Base-by-base conservation (phyloP, 441 rosid genomes). In the Gossypium laxum region DNA sequence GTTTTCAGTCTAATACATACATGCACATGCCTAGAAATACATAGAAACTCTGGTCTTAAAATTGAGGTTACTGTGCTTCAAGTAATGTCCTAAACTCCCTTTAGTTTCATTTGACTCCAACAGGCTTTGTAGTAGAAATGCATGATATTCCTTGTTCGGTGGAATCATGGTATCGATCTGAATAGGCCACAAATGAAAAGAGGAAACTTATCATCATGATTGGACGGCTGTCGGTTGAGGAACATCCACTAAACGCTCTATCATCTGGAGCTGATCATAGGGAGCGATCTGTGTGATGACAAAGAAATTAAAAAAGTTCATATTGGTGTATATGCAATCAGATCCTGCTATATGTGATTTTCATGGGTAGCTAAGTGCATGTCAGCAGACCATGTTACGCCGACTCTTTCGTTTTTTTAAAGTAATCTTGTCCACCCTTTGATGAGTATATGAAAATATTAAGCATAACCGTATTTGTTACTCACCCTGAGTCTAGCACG, bases 261-360 rank as follows among this genome's bases (percentile, higher is more conserved):
- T 86, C 59, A 78, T 77, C 77, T 87, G 87, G 74, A 91, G 76
- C 80, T 91, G 97, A 69, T 89, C 96, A 71, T 89, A 91, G 11
- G 97, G 94, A 71, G 96, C 97, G 76, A 91, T 89, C 97, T 86
- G 89, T 1, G 17, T 0, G 30, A 26, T 47, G 28, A 14, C 12
- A 18, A 64, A 57, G 65, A 43, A 14, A 32, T 7, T 1, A 3
- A 15, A 26, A 14, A n/a, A n/a, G 6, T 5, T 11, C 5, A 22
- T 5, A 45, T 5, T 24, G 34, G 2, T 43, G 5, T 11, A 22
- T 48, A 48, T 17, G 5, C 10, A 24, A 67, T 22, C 0, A 50
- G 5, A 67, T 14, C 22, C 22, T 48, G 71, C 43, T 50, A 41
- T 22, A 65, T 65, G 18, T 65, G 54, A 65, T 58, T 58, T 26